These are phyloP conservation scores for Leucogyrophana mollusca DNA, from an alignment of 768 basidiomycete species.

Conservation along the genomic window DNA sequence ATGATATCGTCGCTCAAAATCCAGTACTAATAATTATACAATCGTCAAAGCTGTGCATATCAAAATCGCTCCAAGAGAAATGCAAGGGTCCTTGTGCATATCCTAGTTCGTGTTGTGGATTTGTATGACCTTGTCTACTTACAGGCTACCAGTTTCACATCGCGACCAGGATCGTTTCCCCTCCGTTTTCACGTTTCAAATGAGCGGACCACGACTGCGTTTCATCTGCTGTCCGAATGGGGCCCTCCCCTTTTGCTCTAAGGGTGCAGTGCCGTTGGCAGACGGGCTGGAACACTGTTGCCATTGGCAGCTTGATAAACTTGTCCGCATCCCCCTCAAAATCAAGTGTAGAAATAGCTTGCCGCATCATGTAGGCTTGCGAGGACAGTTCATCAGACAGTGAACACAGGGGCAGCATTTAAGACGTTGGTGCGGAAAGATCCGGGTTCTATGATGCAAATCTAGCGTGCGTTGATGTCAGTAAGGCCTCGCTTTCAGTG, in stretches of 20 bases:
- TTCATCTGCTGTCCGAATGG: conserved; percentile 1
- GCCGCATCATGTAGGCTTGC: background rate
- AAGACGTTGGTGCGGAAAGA: conserved; percentile 13
- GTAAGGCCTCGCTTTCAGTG: background rate
- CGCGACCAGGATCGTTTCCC: no score
- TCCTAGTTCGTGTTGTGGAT: no score
- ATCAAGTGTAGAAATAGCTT: background rate
- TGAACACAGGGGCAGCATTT: background rate
- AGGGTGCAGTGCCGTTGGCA: conserved; percentile 9
- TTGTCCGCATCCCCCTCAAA: conserved; percentile 13
- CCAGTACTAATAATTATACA: no score
- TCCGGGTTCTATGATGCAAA: conserved; percentile 18
- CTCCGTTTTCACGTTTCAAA: conserved; percentile 5
- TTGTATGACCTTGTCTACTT: no score
- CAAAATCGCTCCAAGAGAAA: no score
- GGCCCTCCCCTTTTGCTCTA: background rate
- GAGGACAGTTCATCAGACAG: conserved; percentile 6
- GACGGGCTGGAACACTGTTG: conserved; percentile 9
- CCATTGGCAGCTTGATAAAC: conserved; percentile 4
- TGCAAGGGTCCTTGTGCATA: no score
- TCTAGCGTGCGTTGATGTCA: conserved; percentile 4
- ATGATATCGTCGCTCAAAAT: no score
- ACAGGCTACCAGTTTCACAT: no score
- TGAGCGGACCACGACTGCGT: conserved; percentile 9
- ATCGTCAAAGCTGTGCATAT: no score